A percentile compares a stretch with the other conserved stretches of the same genome.
Evolutionary conservation across 2,329 filamentous ascomycete genomes (phyloP).

Genomic region (Apiospora koreana): DNA sequence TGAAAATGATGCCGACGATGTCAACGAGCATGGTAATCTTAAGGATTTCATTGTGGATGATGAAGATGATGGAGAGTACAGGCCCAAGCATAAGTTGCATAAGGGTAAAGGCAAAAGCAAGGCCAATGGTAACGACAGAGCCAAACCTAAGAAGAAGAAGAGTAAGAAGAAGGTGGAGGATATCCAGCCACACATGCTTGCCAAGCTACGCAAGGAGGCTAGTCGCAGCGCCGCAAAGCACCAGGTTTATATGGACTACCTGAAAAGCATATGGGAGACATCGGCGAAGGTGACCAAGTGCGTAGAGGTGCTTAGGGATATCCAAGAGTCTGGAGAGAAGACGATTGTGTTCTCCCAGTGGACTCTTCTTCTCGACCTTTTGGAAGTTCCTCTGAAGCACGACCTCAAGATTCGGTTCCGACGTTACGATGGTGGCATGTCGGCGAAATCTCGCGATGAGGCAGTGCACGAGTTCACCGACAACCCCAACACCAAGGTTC

Average conservation of each 20-base stretch:
- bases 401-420: slow-evolving; percentile 55
- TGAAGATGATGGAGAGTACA: slow-evolving; percentile 23
- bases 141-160: slow-evolving; percentile 38
- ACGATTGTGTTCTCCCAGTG: slow-evolving; percentile 83
- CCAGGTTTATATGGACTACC: slow-evolving; percentile 67
- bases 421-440: slow-evolving; percentile 80
- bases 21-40: slow-evolving; percentile 35
- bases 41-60: slow-evolving; percentile 31
- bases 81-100: slow-evolving; percentile 16
- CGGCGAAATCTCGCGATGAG: slow-evolving; percentile 62
- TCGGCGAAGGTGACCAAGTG: slow-evolving; percentile 76
- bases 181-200: slow-evolving; percentile 37
- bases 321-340: slow-evolving; percentile 62
- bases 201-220: slow-evolving; percentile 64
- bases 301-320: slow-evolving; percentile 60
- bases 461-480: slow-evolving; percentile 68
- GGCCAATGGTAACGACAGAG: slow-evolving; percentile 30
- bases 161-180: slow-evolving; percentile 40
- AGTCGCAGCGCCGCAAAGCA: slow-evolving; percentile 65
- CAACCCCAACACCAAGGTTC: slow-evolving; percentile 60
- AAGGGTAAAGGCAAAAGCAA: slow-evolving; percentile 37
- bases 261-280: slow-evolving; percentile 69
- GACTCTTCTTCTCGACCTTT: slow-evolving; percentile 74
- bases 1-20: too few species aligned
- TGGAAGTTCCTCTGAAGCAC: slow-evolving; percentile 69